Percentiles rank a stretch among this genome's conserved stretches.
Conservation (phyloP, 2,329 filamentous ascomycete species). For the Phialophora chinensis region DNA sequence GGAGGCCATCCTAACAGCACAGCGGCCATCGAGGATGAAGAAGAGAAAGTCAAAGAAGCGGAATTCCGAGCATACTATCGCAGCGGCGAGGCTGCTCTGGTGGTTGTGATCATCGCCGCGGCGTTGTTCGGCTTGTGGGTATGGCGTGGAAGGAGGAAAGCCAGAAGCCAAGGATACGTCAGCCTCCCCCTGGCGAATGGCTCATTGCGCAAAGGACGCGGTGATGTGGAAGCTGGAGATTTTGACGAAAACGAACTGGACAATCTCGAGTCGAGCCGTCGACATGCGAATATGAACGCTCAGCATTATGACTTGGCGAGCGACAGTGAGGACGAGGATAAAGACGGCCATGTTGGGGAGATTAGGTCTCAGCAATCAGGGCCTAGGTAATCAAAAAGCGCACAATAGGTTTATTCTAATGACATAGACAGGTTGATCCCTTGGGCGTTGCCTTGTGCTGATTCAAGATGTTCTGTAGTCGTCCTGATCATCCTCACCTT, state of each 20-base stretch:
- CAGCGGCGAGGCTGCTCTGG: constrained; percentile 82
- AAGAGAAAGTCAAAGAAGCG: constrained; percentile 77
- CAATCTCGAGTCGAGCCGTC: constrained; percentile 50
- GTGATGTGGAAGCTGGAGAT: constrained; percentile 66
- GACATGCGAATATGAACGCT: constrained; percentile 42
- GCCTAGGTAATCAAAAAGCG: constrained; percentile 4
- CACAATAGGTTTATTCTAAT: constrained; percentile 16
- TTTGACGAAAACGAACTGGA: constrained; percentile 68
- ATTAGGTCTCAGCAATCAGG: constrained; percentile 9
- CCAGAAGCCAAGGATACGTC: constrained; percentile 53
- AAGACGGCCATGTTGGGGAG: constrained; percentile 1
- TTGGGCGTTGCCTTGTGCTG: background rate
- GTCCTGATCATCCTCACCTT: background rate
- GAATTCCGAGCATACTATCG: constrained; percentile 89
- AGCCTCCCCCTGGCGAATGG: constrained; percentile 39
- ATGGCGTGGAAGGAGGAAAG: constrained; percentile 60
- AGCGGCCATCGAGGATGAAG: constrained; percentile 67
- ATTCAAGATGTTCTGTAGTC: background rate
- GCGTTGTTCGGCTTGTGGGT: constrained; percentile 75
- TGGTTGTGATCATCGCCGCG: constrained; percentile 78
- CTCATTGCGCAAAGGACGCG: constrained; percentile 46
- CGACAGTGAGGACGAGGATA: constrained; percentile 50
- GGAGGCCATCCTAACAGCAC: constrained; percentile 71
- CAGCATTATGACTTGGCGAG: constrained; percentile 57
- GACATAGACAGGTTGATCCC: constrained; percentile 4